Conservation (phyloP, 331 rosid species). For the Pyrus hybrid region DNA sequence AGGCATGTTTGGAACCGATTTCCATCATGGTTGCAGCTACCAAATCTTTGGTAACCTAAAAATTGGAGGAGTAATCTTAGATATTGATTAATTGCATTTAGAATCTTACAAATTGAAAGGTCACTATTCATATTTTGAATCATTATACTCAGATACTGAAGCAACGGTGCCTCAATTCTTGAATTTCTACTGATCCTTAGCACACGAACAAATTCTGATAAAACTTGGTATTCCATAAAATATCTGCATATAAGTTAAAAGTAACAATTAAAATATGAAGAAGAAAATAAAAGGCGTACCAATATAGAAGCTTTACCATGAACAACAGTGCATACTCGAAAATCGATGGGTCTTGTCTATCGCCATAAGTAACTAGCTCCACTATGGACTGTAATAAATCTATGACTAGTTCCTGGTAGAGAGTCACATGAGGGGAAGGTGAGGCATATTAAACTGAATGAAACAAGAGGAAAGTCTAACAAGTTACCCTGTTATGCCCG, state of each 20-base stretch:
- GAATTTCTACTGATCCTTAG: conserved; percentile 55
- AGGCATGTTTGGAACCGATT: background rate
- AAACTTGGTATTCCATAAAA: conserved; percentile 76
- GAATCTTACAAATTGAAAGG: conserved; percentile 64
- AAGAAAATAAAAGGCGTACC: background rate
- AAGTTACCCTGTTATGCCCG: conserved; percentile 48
- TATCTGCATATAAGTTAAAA: conserved; percentile 37
- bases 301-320: conserved; percentile 3
- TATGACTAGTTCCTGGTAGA: conserved; percentile 54
- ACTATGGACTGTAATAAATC: conserved; percentile 75
- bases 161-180: conserved; percentile 62
- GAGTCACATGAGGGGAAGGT: background rate
- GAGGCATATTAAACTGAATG: background rate
- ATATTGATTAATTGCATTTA: background rate
- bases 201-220: conserved; percentile 68
- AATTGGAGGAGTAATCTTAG: conserved; percentile 3
- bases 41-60: background rate
- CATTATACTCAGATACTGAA: conserved; percentile 83
- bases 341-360: conserved; percentile 69
- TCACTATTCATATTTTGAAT: conserved; percentile 78
- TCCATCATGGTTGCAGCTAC: background rate
- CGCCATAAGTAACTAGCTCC: conserved; percentile 79
- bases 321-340: conserved; percentile 51
- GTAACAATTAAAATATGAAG: conserved; percentile 6
- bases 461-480: background rate